Percentiles rank a stretch among this genome's conserved stretches.
Conservation (phyloP, 83 land plant genomes). For the Picea engelmannii region DNA sequence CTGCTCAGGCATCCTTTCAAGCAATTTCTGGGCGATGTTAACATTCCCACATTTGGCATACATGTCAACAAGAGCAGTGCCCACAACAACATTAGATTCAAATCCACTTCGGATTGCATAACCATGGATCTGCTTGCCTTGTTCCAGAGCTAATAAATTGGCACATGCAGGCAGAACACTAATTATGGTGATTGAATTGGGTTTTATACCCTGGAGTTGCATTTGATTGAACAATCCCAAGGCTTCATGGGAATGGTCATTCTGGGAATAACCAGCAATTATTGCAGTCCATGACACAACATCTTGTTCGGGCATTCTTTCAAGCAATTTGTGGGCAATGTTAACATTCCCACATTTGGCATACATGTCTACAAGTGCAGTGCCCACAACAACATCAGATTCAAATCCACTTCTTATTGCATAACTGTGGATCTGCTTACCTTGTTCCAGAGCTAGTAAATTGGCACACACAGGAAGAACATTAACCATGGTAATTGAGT, state of each 20-base stretch:
- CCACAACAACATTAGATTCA: too few relatives aligned
- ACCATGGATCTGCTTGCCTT: too few relatives aligned
- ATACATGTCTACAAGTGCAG: conserved; percentile 45
- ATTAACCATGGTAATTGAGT: conserved; percentile 42
- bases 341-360: conserved; percentile 35
- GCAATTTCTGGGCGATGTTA: too few relatives aligned
- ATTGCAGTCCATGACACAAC: conserved; percentile 63
- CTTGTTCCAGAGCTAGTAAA: conserved; percentile 14
- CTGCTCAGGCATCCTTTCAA: too few relatives aligned
- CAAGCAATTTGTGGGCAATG: conserved; percentile 34
- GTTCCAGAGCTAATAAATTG: conserved; percentile 23
- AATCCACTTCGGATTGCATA: too few relatives aligned
- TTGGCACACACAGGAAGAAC: conserved; percentile 40
- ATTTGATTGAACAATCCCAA: conserved; percentile 37
- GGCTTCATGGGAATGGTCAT: conserved; percentile 23
- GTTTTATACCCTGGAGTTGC: conserved; percentile 17
- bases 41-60: too few relatives aligned
- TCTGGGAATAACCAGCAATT: conserved; percentile 41
- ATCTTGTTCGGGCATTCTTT: conserved; percentile 31
- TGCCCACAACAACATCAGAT: conserved; percentile 43
- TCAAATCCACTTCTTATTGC: conserved; percentile 24
- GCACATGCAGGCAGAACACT: conserved; percentile 52
- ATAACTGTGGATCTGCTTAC: conserved; percentile 35
- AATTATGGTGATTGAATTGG: conserved; percentile 36
- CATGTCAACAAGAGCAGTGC: too few relatives aligned